Conservation (phyloP, 495 filamentous ascomycete genomes). For the Neurospora sp. region DNA sequence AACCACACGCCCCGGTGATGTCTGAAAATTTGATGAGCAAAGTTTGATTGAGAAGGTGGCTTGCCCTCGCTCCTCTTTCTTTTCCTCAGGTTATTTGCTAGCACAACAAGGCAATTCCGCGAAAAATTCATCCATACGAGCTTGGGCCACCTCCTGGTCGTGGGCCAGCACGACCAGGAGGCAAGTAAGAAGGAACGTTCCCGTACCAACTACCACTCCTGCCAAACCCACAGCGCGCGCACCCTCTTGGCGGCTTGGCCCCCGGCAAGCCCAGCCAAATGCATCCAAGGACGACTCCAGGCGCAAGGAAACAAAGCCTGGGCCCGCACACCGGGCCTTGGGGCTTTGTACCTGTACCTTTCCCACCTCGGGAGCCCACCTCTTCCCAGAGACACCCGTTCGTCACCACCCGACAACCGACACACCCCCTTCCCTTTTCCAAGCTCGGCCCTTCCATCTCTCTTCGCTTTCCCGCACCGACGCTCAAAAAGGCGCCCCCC, state of each 20-base stretch:
- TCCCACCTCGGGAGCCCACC: background rate
- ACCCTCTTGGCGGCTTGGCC: background rate
- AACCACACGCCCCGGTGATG: background rate
- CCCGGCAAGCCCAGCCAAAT: background rate
- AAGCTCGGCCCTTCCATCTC: background rate
- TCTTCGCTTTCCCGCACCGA: background rate
- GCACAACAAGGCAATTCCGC: background rate
- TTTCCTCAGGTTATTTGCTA: background rate
- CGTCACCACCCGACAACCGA: background rate
- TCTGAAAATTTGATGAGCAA: conserved; percentile 1
- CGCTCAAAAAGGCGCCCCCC: background rate
- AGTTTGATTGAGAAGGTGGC: background rate
- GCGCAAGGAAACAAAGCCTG: background rate
- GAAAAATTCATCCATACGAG: background rate
- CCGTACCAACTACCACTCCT: background rate
- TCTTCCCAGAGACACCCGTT: background rate
- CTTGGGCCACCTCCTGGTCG: background rate
- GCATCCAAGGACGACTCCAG: background rate
- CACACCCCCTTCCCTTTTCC: background rate
- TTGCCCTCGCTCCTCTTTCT: background rate
- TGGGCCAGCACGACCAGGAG: background rate
- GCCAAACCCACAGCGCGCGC: background rate
- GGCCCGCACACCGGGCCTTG: background rate
- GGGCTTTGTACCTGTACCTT: background rate
- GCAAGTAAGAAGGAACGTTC: background rate